phyloP scores from a whole-genome alignment of 805 yeast species.

The Lachancea meyersii region DNA sequence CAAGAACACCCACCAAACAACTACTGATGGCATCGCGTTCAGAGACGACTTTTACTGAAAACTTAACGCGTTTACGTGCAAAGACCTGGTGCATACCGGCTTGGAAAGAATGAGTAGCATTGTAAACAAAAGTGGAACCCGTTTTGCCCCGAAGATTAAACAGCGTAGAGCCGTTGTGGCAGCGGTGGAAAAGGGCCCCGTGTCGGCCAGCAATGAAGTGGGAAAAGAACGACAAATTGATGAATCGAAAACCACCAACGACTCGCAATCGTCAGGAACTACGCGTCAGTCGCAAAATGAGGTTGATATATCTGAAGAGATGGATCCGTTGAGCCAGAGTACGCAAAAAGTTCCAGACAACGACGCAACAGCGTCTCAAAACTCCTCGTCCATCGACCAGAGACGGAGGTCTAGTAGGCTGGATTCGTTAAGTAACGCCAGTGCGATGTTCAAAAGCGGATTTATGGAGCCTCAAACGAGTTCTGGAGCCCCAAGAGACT shows the following conservation, averaged over 20 bases:
- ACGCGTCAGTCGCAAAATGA: neutral
- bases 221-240: neutral
- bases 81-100: neutral
- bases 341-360: slow-evolving; percentile 12
- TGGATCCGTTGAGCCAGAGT: slow-evolving; percentile 11
- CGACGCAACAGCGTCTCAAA: slow-evolving; percentile 14
- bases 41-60: too few relatives aligned
- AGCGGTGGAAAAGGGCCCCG: slow-evolving; percentile 27
- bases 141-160: slow-evolving; percentile 56
- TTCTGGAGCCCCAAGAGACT: slow-evolving; percentile 2
- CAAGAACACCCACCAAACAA: too few relatives aligned
- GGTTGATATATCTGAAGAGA: neutral
- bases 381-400: slow-evolving; percentile 21
- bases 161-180: slow-evolving; percentile 35
- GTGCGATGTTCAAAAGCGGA: slow-evolving; percentile 29
- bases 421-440: slow-evolving; percentile 33
- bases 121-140: slow-evolving; percentile 48
- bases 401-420: slow-evolving; percentile 35
- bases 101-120: slow-evolving; percentile 30
- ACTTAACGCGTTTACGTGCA: neutral
- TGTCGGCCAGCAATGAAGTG: slow-evolving; percentile 12
- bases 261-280: neutral
- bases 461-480: slow-evolving; percentile 11
- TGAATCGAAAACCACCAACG: neutral
- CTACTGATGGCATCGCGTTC: too few relatives aligned